These are phyloP conservation scores for Tylopilus sp. DNA, from an alignment of 1,284 basidiomycete genomes.

Conservation along the genomic window DNA sequence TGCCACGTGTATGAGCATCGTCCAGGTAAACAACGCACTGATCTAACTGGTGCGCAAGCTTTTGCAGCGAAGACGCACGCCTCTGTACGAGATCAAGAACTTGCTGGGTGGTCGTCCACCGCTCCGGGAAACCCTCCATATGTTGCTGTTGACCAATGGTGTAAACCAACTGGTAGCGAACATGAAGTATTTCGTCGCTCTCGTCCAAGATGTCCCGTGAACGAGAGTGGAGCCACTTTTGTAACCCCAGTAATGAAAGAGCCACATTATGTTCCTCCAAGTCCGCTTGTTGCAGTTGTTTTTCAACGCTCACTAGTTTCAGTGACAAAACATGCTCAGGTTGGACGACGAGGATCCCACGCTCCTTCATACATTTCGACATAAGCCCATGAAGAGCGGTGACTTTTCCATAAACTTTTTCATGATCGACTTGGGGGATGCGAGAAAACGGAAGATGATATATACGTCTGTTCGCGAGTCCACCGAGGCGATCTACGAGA, in stretches of 20 bases:
- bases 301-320: slow-evolving; percentile 24
- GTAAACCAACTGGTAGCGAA: slow-evolving; percentile 55
- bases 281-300: slow-evolving; percentile 6
- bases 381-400: slow-evolving; percentile 43
- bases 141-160: slow-evolving; percentile 52
- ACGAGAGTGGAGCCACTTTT: slow-evolving; percentile 40
- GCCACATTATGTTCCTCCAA: background rate
- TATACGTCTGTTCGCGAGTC: slow-evolving; percentile 58
- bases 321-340: slow-evolving; percentile 64
- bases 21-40: slow-evolving; percentile 64
- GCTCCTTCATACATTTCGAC: slow-evolving; percentile 45
- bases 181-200: slow-evolving; percentile 43
- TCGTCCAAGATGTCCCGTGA: slow-evolving; percentile 54
- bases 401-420: background rate
- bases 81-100: slow-evolving; percentile 41
- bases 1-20: slow-evolving; percentile 67
- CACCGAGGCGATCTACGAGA: slow-evolving; percentile 53
- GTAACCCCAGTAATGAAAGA: slow-evolving; percentile 17
- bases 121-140: slow-evolving; percentile 55
- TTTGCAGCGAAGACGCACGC: slow-evolving; percentile 16
- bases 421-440: slow-evolving; percentile 34
- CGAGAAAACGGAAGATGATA: slow-evolving; percentile 62
- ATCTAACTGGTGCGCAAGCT: slow-evolving; percentile 48
- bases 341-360: slow-evolving; percentile 58
- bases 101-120: slow-evolving; percentile 58